Base-by-base conservation (phyloP, 306 rosid genomes). In the Betula pendula region DNA sequence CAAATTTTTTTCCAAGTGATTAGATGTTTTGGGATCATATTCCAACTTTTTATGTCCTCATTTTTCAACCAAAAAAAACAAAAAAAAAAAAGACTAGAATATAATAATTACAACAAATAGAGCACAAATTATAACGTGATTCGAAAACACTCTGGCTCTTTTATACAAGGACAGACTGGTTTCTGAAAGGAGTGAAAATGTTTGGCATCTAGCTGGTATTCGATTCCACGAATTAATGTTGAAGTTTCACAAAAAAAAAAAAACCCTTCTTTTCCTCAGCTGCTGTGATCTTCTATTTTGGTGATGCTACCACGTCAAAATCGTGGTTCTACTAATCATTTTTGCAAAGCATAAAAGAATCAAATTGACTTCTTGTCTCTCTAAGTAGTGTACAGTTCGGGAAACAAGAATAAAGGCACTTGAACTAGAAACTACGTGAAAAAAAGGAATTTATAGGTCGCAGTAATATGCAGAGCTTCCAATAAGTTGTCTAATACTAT, bases 21-120 rank as follows among this genome's bases (percentile, higher is more conserved):
- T 38, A 29, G 80, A 79, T 75, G 77, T 80, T 20, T 47, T 63
- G 81, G 92, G 85, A 88, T 85, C 91, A 77, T 82, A 88, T 88
- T 82, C 97, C 77, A 67, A 44, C 75, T 74, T 73, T 70, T 16
- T 22, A 29, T 38, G 68, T 7, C 82, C 43, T 35, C 50, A 31
- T 82, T 48, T 83, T 82, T 73, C 77, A 63, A 16, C 53, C 6
- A 1, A 52, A n/a, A n/a, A n/a, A n/a, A 72, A 68, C 72, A 73
- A 7, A 1, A 52, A n/a, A n/a, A n/a, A n/a, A 72, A 68, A 74
- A 73, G 5, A 31, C 20, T 19, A 17, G 66, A 71, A 47, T 70
- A 31, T 33, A 16, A 25, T 6, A 15, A 69, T 58, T 40, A 56
- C 44, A n/a, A 35, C 48, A 1, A 5, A 15, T 29, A 29, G 13